Conservation (phyloP, 2,329 filamentous ascomycete species). For the Taxawa tesnikishii region DNA sequence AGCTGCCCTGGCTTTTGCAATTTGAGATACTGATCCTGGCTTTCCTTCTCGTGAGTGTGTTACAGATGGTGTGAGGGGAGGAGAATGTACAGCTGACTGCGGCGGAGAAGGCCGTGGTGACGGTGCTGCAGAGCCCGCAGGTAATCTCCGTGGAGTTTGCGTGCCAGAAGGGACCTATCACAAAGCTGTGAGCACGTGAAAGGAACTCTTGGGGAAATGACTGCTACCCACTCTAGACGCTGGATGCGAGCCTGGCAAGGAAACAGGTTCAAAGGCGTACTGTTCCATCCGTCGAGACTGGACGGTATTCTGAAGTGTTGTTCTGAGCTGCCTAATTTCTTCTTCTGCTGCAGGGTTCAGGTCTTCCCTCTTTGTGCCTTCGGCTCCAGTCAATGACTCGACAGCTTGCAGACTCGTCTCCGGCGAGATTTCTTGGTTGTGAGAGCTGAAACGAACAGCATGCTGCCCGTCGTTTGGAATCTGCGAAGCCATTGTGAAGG, state of each 20-base stretch:
- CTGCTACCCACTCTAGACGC: constrained; percentile 58
- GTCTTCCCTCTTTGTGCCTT: constrained; percentile 15
- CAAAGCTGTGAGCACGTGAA: constrained; percentile 16
- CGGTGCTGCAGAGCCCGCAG: constrained; percentile 45
- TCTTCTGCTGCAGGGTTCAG: constrained; percentile 36
- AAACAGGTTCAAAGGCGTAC: constrained; percentile 83
- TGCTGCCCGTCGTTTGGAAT: constrained; percentile 11
- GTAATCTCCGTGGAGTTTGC: constrained; percentile 20
- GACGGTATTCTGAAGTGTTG: constrained; percentile 60
- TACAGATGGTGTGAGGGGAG: constrained; percentile 76
- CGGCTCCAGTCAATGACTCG: constrained; percentile 15
- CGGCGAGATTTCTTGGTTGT: constrained; percentile 57
- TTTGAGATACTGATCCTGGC: constrained; percentile 13
- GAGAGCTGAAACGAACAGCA: constrained; percentile 59
- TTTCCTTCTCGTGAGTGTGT: constrained; percentile 49
- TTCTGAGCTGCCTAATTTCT: constrained; percentile 59
- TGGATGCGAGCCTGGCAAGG: constrained; percentile 76
- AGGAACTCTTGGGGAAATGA: background rate
- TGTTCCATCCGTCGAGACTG: constrained; percentile 76
- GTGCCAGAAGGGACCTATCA: constrained; percentile 35
- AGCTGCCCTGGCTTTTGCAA: constrained; percentile 24
- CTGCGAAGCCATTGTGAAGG: background rate
- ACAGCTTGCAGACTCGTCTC: constrained; percentile 19
- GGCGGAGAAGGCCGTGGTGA: constrained; percentile 58
- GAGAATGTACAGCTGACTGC: constrained; percentile 65